Conservation (phyloP, 169 alveolate species). For the Plasmodium billcollinsi region DNA sequence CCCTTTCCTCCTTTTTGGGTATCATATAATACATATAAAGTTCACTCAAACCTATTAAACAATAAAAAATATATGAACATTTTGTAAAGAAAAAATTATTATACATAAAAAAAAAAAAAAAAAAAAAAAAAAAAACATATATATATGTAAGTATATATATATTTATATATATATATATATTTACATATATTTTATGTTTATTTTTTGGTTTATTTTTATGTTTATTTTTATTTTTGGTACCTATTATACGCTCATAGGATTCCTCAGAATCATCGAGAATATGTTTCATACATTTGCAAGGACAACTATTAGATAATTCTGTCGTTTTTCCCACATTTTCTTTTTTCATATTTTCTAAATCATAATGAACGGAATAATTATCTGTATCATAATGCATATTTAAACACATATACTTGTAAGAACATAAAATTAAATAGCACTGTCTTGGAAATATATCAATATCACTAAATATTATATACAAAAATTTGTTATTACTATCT, state of each 20-base stretch:
- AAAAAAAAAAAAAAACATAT: slow-evolving; percentile 1
- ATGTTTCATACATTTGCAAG: slow-evolving; percentile 14
- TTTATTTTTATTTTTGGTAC: slow-evolving; percentile 12
- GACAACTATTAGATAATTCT: slow-evolving; percentile 48
- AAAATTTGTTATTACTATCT: slow-evolving; percentile 70
- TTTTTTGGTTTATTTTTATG: too few species aligned
- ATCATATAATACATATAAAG: slow-evolving; percentile 86
- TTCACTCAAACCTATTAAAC: slow-evolving; percentile 84
- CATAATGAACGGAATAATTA: slow-evolving; percentile 31
- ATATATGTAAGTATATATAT: neutral
- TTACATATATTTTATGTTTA: neutral
- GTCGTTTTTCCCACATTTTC: slow-evolving; percentile 57
- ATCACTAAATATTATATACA: slow-evolving; percentile 86
- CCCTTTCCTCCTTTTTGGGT: slow-evolving; percentile 85
- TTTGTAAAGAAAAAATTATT: neutral
- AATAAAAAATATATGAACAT: neutral
- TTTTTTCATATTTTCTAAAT: slow-evolving; percentile 47
- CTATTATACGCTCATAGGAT: slow-evolving; percentile 58
- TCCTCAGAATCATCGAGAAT: slow-evolving; percentile 16
- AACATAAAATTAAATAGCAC: slow-evolving; percentile 86
- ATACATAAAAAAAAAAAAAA: slow-evolving; percentile 2
- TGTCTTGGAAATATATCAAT: slow-evolving; percentile 88
- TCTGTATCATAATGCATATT: slow-evolving; percentile 85
- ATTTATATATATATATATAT: neutral
- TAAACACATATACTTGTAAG: slow-evolving; percentile 86